Evolutionary conservation across 2,329 filamentous ascomycete species (phyloP).

Genomic region (Penicillium janthinellum): DNA sequence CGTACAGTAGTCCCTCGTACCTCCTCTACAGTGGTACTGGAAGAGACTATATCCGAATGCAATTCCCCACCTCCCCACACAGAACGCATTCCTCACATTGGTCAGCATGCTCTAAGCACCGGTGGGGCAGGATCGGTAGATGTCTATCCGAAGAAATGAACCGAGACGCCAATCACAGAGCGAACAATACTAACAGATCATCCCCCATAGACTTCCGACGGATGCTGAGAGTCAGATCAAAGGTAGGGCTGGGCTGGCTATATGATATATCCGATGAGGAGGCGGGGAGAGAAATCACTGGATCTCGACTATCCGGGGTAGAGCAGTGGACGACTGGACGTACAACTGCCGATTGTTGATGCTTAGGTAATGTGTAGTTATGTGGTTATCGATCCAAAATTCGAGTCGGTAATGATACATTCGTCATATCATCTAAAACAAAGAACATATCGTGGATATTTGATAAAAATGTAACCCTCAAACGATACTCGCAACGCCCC

Average conservation of each 20-base stretch:
- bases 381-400: too few relatives aligned
- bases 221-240: neutral
- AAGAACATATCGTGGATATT: constrained; percentile 12
- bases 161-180: neutral
- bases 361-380: neutral
- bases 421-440: neutral
- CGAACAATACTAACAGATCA: neutral
- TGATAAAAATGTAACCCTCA: constrained; percentile 8
- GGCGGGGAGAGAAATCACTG: neutral
- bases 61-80: constrained; percentile 1
- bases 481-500: constrained; percentile 2
- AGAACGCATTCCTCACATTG: constrained; percentile 16
- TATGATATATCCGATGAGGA: neutral
- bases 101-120: constrained; percentile 23
- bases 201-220: neutral
- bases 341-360: neutral
- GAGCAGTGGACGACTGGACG: too few relatives aligned
- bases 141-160: constrained; percentile 12
- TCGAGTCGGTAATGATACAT: neutral
- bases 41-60: constrained; percentile 20
- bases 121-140: constrained; percentile 13
- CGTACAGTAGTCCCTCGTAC: too few relatives aligned
- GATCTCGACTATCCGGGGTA: neutral
- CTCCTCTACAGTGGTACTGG: neutral
- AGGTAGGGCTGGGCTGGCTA: neutral